phyloP scores from a whole-genome alignment of 179 eudicot genomes.

The Corrigiola litoralis region DNA sequence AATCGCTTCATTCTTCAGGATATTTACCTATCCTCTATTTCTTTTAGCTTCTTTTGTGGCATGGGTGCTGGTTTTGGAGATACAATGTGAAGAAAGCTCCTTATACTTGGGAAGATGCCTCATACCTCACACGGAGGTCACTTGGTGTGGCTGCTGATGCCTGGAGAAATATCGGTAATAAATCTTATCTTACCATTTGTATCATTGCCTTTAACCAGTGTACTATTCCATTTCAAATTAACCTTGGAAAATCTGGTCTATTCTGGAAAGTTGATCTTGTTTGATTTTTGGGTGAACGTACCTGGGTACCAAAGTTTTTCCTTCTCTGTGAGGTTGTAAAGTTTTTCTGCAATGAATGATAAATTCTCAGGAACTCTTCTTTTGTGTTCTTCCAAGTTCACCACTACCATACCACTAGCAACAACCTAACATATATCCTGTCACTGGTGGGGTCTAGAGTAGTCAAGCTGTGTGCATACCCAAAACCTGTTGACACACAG shows the following conservation, averaged over 20 bases:
- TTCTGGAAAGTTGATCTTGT: neutral
- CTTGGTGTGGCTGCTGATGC: conserved; percentile 57
- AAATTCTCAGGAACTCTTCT: too few relatives aligned
- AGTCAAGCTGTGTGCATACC: neutral
- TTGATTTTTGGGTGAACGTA: too few relatives aligned
- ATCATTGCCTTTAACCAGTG: neutral
- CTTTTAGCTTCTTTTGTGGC: conserved; percentile 74
- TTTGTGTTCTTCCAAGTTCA: too few relatives aligned
- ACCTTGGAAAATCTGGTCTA: neutral
- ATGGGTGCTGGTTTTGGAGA: conserved; percentile 80
- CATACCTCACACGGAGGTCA: conserved; percentile 68
- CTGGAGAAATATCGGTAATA: conserved; percentile 69
- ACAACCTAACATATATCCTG: neutral
- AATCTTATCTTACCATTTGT: neutral
- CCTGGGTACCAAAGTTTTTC: too few relatives aligned
- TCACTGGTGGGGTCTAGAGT: neutral
- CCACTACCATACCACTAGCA: too few relatives aligned
- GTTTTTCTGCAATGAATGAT: too few relatives aligned
- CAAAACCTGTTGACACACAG: too few relatives aligned
- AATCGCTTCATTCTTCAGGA: neutral
- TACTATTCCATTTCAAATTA: neutral
- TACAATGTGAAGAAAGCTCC: conserved; percentile 67
- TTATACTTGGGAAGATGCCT: conserved; percentile 91
- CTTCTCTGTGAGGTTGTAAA: neutral
- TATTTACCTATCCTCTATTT: conserved; percentile 9